Conservation (phyloP, 2,329 filamentous ascomycete genomes). For the Exophiala viscosa region DNA sequence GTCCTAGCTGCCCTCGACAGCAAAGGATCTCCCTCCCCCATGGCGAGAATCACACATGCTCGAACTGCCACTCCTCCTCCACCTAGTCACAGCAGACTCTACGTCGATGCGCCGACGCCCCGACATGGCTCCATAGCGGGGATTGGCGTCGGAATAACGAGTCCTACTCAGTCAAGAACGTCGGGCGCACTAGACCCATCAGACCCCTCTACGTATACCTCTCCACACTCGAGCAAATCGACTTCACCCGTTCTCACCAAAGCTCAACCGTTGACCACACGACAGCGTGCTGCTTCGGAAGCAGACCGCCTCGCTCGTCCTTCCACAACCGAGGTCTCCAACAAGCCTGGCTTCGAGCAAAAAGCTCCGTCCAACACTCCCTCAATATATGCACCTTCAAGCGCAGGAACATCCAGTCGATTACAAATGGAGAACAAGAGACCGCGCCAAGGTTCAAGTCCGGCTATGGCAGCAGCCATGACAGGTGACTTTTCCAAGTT, state of each 20-base stretch:
- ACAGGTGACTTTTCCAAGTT: constrained; percentile 39
- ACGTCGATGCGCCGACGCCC: constrained; percentile 47
- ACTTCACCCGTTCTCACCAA: constrained; percentile 35
- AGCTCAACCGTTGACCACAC: constrained; percentile 26
- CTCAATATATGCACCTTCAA: constrained; percentile 39
- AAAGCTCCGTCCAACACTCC: constrained; percentile 44
- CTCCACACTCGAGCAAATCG: constrained; percentile 33
- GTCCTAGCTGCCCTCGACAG: constrained; percentile 67
- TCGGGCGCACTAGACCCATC: constrained; percentile 39
- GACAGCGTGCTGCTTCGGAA: constrained; percentile 35
- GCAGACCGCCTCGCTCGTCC: constrained; percentile 26
- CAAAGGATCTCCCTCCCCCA: constrained; percentile 27
- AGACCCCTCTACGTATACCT: constrained; percentile 32
- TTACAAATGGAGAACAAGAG: constrained; percentile 40
- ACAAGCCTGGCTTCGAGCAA: constrained; percentile 31
- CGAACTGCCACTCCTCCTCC: constrained; percentile 56
- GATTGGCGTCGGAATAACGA: constrained; percentile 35
- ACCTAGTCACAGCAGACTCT: constrained; percentile 64
- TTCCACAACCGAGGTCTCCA: constrained; percentile 26
- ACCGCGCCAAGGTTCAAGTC: constrained; percentile 36
- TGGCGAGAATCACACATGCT: constrained; percentile 38
- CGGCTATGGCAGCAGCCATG: constrained; percentile 47
- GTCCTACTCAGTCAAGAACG: constrained; percentile 29
- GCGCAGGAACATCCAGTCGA: constrained; percentile 34
- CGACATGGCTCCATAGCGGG: constrained; percentile 41